Conservation (phyloP, 768 basidiomycete species). For the Vararia minispora region DNA sequence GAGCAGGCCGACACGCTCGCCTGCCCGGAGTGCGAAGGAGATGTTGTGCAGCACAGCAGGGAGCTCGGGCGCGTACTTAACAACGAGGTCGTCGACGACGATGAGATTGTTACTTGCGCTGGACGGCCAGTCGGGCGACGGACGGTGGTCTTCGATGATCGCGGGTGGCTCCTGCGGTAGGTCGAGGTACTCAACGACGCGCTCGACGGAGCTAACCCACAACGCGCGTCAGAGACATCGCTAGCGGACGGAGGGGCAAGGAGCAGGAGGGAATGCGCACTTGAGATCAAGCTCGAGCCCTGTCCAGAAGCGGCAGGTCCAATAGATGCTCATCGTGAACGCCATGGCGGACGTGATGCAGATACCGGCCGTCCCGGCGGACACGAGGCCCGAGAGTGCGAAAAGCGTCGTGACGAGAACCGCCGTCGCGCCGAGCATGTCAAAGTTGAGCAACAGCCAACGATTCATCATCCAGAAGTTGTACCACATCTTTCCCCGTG, state of each 20-base stretch:
- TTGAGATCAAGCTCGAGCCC: slow-evolving; percentile 67
- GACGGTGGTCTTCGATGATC: slow-evolving; percentile 59
- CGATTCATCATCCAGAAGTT: slow-evolving; percentile 85
- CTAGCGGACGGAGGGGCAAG: too few relatives aligned
- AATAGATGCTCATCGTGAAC: slow-evolving; percentile 42
- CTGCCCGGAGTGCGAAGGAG: slow-evolving; percentile 59
- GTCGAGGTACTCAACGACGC: slow-evolving; percentile 83
- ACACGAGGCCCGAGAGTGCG: slow-evolving; percentile 49
- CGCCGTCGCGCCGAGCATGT: slow-evolving; percentile 59
- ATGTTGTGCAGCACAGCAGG: slow-evolving; percentile 69
- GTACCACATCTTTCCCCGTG: slow-evolving; percentile 58
- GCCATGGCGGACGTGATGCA: slow-evolving; percentile 69
- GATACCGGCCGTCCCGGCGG: slow-evolving; percentile 54
- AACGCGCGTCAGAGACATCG: slow-evolving; percentile 7
- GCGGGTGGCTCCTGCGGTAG: slow-evolving; percentile 81
- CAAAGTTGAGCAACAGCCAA: slow-evolving; percentile 79
- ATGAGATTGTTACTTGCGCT: slow-evolving; percentile 50
- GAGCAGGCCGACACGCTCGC: slow-evolving; percentile 69
- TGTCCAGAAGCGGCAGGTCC: slow-evolving; percentile 38
- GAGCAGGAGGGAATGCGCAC: slow-evolving; percentile 27
- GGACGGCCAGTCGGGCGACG: slow-evolving; percentile 92
- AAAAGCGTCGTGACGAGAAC: slow-evolving; percentile 72
- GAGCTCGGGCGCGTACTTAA: slow-evolving; percentile 80
- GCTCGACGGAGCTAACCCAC: slow-evolving; percentile 65
- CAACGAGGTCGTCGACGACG: slow-evolving; percentile 58